Evolutionary conservation across 768 basidiomycete genomes (phyloP).

Genomic region (Exidia glandulosa): DNA sequence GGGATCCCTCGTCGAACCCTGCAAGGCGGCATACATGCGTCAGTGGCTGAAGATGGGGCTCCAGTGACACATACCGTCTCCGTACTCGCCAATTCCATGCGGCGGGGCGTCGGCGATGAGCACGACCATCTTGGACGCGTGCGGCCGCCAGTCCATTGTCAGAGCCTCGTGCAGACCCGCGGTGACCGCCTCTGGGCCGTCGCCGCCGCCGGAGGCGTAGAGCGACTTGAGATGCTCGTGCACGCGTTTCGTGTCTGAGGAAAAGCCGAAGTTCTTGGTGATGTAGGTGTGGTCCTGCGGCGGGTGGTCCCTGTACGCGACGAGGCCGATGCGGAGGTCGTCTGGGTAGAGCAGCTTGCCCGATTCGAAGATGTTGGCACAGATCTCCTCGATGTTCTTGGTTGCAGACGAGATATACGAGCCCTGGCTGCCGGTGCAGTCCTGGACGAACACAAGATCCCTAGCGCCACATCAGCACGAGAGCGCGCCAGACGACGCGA

Average conservation of each 20-base stretch:
- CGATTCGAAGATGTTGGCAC: slow-evolving; percentile 87
- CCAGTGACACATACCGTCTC: slow-evolving; percentile 56
- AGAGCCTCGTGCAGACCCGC: slow-evolving; percentile 81
- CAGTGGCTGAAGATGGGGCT: too few relatives aligned
- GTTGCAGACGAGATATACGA: slow-evolving; percentile 89
- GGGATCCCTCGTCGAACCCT: slow-evolving; percentile 92
- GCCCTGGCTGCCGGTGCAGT: slow-evolving; percentile 88
- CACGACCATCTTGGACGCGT: slow-evolving; percentile 91
- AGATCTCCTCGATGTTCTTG: slow-evolving; percentile 93
- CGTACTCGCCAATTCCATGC: slow-evolving; percentile 94
- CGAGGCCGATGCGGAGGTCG: slow-evolving; percentile 83
- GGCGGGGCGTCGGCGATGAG: slow-evolving; percentile 96
- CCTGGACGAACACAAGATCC: slow-evolving; percentile 90
- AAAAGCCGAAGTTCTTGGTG: slow-evolving; percentile 88
- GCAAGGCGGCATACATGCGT: too few relatives aligned
- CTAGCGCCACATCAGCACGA: slow-evolving; percentile 28
- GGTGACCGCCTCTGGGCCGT: slow-evolving; percentile 95
- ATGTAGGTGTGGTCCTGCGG: slow-evolving; percentile 95
- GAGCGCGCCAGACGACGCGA: slow-evolving; percentile 13
- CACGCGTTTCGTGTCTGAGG: slow-evolving; percentile 80
- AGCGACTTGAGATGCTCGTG: slow-evolving; percentile 72
- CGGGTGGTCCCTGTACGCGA: slow-evolving; percentile 94
- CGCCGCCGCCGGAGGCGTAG: slow-evolving; percentile 85
- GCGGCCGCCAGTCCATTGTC: slow-evolving; percentile 81
- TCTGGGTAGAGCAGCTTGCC: slow-evolving; percentile 80